phyloP scores from a whole-genome alignment of 2,329 filamentous ascomycete genomes.

The Westerdykella ornata region DNA sequence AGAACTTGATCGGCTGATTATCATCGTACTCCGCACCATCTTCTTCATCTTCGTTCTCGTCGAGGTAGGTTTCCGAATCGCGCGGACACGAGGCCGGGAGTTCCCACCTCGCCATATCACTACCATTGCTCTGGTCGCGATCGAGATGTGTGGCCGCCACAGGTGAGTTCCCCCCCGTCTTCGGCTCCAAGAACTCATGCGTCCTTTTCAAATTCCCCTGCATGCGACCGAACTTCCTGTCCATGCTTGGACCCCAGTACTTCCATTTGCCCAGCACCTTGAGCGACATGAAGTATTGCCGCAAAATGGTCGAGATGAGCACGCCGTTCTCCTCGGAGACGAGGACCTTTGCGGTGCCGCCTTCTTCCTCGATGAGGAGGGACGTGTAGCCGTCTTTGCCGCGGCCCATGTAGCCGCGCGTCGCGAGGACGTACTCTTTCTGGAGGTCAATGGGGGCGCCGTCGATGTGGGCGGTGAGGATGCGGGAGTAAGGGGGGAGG shows the following conservation, averaged over 20 bases:
- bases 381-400: constrained; percentile 80
- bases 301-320: constrained; percentile 75
- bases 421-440: constrained; percentile 65
- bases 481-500: constrained; percentile 53
- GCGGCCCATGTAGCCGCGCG: constrained; percentile 79
- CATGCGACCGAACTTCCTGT: constrained; percentile 60
- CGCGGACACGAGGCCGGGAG: constrained; percentile 4
- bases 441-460: constrained; percentile 56
- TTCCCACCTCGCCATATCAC: constrained; percentile 2
- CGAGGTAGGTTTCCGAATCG: constrained; percentile 25
- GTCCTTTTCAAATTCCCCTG: constrained; percentile 54
- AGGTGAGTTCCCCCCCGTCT: neutral
- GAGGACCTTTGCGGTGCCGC: constrained; percentile 68
- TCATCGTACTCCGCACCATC: constrained; percentile 37
- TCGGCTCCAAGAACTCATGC: constrained; percentile 44
- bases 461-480: constrained; percentile 57
- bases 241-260: constrained; percentile 57
- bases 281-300: constrained; percentile 85
- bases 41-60: constrained; percentile 37
- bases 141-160: constrained; percentile 5
- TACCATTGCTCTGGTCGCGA: constrained; percentile 1
- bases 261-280: constrained; percentile 76
- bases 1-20: constrained; percentile 39
- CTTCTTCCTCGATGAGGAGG: constrained; percentile 67
- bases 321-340: constrained; percentile 83